These are phyloP conservation scores for Pleurotus salmoneostramineus DNA, from an alignment of 768 basidiomycete genomes.

Conservation along the genomic window DNA sequence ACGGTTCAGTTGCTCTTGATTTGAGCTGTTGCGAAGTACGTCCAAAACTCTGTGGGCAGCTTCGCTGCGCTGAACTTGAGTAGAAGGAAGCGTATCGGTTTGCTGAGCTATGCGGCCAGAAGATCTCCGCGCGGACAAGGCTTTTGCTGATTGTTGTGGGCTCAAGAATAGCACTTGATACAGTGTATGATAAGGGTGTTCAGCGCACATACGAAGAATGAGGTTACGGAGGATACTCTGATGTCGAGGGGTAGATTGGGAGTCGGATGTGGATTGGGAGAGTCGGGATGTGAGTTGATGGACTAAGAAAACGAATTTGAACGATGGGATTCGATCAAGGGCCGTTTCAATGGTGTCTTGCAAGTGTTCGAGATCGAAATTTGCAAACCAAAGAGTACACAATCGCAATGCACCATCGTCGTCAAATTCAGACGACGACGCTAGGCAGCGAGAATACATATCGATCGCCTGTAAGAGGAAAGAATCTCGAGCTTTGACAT, in stretches of 20 bases:
- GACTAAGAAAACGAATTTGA: slow-evolving; percentile 87
- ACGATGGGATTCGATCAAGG: slow-evolving; percentile 66
- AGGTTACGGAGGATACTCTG: slow-evolving; percentile 62
- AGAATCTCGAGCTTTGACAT: slow-evolving; percentile 46
- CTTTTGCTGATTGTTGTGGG: slow-evolving; percentile 18
- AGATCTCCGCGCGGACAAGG: slow-evolving; percentile 30
- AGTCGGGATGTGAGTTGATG: slow-evolving; percentile 94
- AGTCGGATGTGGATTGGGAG: slow-evolving; percentile 33
- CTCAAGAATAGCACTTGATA: slow-evolving; percentile 83
- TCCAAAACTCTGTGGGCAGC: slow-evolving; percentile 66
- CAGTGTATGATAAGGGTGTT: slow-evolving; percentile 92
- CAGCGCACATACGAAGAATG: slow-evolving; percentile 72
- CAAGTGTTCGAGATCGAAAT: slow-evolving; percentile 63
- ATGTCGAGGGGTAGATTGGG: slow-evolving; percentile 24
- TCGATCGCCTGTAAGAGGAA: slow-evolving; percentile 76
- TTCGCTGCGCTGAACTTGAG: slow-evolving; percentile 54
- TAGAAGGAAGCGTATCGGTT: slow-evolving; percentile 26
- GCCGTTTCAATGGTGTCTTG: slow-evolving; percentile 36
- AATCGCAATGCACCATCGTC: slow-evolving; percentile 77
- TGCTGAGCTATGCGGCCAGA: slow-evolving; percentile 32
- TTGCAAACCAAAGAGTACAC: slow-evolving; percentile 89
- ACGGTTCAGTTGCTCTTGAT: slow-evolving; percentile 24
- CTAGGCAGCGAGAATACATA: slow-evolving; percentile 82
- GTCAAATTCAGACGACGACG: slow-evolving; percentile 68
- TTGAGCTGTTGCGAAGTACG: slow-evolving; percentile 40